Conservation (phyloP, 306 rosid genomes). For the Fagus crenata region DNA sequence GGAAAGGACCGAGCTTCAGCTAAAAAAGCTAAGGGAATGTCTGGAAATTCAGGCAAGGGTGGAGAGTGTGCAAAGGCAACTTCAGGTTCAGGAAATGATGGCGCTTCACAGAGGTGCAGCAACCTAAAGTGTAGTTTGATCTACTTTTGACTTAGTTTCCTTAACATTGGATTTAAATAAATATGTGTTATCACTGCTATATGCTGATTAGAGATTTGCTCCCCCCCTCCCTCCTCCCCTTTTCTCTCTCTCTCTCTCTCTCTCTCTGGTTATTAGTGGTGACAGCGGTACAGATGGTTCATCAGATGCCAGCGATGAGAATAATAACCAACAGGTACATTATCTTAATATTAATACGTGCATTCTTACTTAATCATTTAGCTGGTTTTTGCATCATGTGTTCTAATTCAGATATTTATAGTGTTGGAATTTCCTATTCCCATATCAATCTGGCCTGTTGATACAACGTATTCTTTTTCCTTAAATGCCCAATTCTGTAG, state of each 20-base stretch:
- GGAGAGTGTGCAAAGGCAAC: slow-evolving; percentile 81
- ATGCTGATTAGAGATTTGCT: slow-evolving; percentile 6
- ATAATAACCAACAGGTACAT: slow-evolving; percentile 71
- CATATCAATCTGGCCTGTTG: slow-evolving; percentile 20
- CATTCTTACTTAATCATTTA: slow-evolving; percentile 13
- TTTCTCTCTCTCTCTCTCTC: background rate
- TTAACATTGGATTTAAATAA: background rate
- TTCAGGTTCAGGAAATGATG: slow-evolving; percentile 93
- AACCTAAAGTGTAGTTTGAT: slow-evolving; percentile 27
- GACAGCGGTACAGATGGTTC: slow-evolving; percentile 92
- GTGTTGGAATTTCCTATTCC: background rate
- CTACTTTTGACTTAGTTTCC: slow-evolving; percentile 21
- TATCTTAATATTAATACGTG: slow-evolving; percentile 4
- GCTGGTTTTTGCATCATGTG: background rate
- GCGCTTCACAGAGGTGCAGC: slow-evolving; percentile 79
- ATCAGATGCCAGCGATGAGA: slow-evolving; percentile 85
- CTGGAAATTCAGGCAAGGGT: slow-evolving; percentile 60
- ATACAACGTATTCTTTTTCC: slow-evolving; percentile 19
- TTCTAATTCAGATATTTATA: background rate
- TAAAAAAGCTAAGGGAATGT: slow-evolving; percentile 66
- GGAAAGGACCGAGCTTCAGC: slow-evolving; percentile 68
- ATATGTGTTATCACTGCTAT: background rate
- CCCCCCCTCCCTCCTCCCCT: background rate
- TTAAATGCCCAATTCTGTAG: slow-evolving; percentile 34
- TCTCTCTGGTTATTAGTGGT: slow-evolving; percentile 42